Conservation (phyloP, 2,329 filamentous ascomycete genomes). For the Nothopassalora personata region DNA sequence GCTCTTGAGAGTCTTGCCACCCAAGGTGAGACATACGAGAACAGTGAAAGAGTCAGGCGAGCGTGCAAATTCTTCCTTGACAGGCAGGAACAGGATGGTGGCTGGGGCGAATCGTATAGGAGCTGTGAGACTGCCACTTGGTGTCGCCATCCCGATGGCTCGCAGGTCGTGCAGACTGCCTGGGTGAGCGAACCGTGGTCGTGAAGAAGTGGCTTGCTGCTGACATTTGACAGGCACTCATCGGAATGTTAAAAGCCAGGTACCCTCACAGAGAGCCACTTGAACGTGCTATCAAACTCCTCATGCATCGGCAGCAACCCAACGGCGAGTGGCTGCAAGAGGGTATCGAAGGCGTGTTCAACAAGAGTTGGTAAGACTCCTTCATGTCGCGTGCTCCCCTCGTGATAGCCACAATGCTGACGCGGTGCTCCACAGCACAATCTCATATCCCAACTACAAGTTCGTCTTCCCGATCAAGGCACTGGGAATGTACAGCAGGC, state of each 20-base stretch:
- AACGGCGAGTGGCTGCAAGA: slow-evolving; percentile 97
- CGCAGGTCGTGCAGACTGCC: slow-evolving; percentile 89
- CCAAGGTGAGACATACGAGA: slow-evolving; percentile 75
- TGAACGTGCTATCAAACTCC: slow-evolving; percentile 66
- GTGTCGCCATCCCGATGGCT: slow-evolving; percentile 64
- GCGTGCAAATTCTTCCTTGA: slow-evolving; percentile 83
- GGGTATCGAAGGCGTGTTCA: slow-evolving; percentile 95
- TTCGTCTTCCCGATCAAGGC: slow-evolving; percentile 93
- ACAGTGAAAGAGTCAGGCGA: slow-evolving; percentile 62
- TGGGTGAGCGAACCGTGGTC: slow-evolving; percentile 63
- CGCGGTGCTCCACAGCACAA: slow-evolving; percentile 61
- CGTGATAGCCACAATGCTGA: slow-evolving; percentile 12
- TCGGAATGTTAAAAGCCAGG: slow-evolving; percentile 73
- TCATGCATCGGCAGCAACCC: slow-evolving; percentile 76
- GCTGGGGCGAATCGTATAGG: slow-evolving; percentile 94
- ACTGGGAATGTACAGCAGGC: slow-evolving; percentile 76
- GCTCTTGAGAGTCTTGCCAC: slow-evolving; percentile 79
- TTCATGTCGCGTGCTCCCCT: neutral
- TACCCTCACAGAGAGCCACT: slow-evolving; percentile 72
- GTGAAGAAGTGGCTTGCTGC: slow-evolving; percentile 44
- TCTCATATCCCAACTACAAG: slow-evolving; percentile 98
- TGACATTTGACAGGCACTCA: slow-evolving; percentile 34
- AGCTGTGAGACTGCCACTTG: slow-evolving; percentile 74
- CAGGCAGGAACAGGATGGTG: slow-evolving; percentile 81
- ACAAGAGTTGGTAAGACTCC: slow-evolving; percentile 74